These are phyloP conservation scores for Danielia oregonensis DNA, from an alignment of 805 yeast genomes.

Conservation along the genomic window DNA sequence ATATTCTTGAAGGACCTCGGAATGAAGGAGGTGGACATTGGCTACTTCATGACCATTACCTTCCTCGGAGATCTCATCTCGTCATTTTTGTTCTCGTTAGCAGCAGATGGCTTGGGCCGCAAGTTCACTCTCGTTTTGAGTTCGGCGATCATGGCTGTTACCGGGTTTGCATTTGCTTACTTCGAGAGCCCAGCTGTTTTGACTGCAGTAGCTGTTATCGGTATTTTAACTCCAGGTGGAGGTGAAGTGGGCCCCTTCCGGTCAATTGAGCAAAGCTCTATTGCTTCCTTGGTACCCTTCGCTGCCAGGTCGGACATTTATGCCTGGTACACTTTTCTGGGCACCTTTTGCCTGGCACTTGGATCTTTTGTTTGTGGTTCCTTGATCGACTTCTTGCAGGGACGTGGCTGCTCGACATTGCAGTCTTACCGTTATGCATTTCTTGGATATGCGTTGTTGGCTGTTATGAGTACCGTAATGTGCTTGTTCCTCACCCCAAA, in stretches of 20 bases:
- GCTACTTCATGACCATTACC: conserved; percentile 45
- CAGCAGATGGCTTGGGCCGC: conserved; percentile 48
- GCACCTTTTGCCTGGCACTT: conserved; percentile 43
- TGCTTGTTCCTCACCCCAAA: conserved; percentile 14
- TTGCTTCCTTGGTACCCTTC: conserved; percentile 43
- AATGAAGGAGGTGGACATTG: conserved; percentile 41
- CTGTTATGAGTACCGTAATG: conserved; percentile 16
- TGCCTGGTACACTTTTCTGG: conserved; percentile 54
- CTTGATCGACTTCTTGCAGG: conserved; percentile 15
- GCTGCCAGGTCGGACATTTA: conserved; percentile 49
- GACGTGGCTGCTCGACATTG: conserved; percentile 15
- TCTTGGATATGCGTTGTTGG: conserved; percentile 20
- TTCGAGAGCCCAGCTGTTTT: conserved; percentile 31
- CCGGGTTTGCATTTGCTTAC: conserved; percentile 40
- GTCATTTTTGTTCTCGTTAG: conserved; percentile 43
- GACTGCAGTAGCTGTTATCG: conserved; percentile 39
- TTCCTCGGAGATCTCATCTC: conserved; percentile 49
- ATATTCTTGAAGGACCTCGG: conserved; percentile 41
- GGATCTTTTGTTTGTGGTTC: conserved; percentile 43
- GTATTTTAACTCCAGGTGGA: conserved; percentile 57
- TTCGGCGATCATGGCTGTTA: conserved; percentile 37
- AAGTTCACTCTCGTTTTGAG: conserved; percentile 37
- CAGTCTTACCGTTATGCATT: conserved; percentile 31
- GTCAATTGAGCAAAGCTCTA: conserved; percentile 51
- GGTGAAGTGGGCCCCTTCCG: conserved; percentile 59